Conservation (phyloP, 305 asterid species). For the Caryopteris hybrid region DNA sequence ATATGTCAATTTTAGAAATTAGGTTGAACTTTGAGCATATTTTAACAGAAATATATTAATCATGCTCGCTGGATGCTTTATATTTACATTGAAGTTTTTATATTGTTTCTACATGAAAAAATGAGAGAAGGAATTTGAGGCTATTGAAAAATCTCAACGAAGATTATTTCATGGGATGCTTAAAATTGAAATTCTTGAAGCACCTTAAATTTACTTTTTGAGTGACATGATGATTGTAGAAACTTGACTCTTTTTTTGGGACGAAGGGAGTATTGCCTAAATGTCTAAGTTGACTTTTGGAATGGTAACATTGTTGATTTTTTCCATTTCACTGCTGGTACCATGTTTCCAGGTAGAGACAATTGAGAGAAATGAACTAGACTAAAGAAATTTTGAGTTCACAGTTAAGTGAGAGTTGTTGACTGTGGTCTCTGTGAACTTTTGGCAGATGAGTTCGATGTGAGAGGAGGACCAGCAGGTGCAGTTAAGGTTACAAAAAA, state of each 20-base stretch:
- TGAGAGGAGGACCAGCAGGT: too few species aligned
- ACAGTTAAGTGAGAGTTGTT: neutral
- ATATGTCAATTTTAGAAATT: neutral
- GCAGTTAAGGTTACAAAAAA: neutral
- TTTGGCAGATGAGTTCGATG: too few species aligned
- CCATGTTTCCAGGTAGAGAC: neutral
- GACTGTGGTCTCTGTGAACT: neutral
- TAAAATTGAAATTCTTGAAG: too few species aligned
- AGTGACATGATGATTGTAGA: neutral
- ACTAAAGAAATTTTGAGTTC: neutral
- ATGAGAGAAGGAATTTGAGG: too few species aligned
- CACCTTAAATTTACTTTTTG: neutral
- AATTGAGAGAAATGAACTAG: neutral
- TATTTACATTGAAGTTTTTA: neutral
- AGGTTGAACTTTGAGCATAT: neutral
- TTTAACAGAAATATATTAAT: neutral
- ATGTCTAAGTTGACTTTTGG: neutral
- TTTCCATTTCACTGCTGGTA: neutral
- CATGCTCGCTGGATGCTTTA: neutral
- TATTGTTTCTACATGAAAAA: neutral
- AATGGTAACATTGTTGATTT: neutral
- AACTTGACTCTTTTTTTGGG: too few species aligned
- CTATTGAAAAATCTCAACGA: too few species aligned
- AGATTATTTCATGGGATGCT: too few species aligned
- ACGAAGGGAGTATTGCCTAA: too few species aligned